Evolutionary conservation across 2,329 filamentous ascomycete species (phyloP).

Genomic region (Xylariales sp.): DNA sequence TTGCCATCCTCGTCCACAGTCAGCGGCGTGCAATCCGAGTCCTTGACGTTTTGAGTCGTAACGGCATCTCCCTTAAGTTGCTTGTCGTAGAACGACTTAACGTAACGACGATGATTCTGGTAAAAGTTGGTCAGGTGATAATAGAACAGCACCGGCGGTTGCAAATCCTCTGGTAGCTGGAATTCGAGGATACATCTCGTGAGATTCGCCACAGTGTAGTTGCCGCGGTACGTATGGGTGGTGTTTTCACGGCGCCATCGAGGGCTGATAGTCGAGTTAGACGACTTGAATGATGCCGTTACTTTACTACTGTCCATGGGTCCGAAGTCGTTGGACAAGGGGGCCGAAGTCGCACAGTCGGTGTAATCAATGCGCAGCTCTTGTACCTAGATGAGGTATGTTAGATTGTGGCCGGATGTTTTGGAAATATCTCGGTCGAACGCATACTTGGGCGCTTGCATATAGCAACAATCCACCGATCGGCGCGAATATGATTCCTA

Average conservation of each 20-base stretch:
- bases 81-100: slow-evolving; percentile 77
- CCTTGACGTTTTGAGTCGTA: slow-evolving; percentile 53
- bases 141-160: slow-evolving; percentile 83
- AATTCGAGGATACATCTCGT: slow-evolving; percentile 70
- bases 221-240: slow-evolving; percentile 33
- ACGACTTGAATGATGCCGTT: slow-evolving; percentile 64
- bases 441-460: slow-evolving; percentile 70
- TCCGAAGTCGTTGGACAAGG: slow-evolving; percentile 24
- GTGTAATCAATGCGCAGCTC: slow-evolving; percentile 92
- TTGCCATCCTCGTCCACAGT: slow-evolving; percentile 41
- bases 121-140: slow-evolving; percentile 98
- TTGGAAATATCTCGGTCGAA: neutral
- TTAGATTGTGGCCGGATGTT: slow-evolving; percentile 11
- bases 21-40: slow-evolving; percentile 73
- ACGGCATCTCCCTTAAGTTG: slow-evolving; percentile 72
- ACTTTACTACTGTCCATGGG: slow-evolving; percentile 56
- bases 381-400: slow-evolving; percentile 60
- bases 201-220: slow-evolving; percentile 14
- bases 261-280: slow-evolving; percentile 32
- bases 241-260: slow-evolving; percentile 31
- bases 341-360: slow-evolving; percentile 59
- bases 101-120: slow-evolving; percentile 96
- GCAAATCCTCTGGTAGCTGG: slow-evolving; percentile 71
- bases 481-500: slow-evolving; percentile 83
- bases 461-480: slow-evolving; percentile 84